phyloP scores from a whole-genome alignment of 2,329 filamentous ascomycete genomes.

The Tolypocladium endophyticum region DNA sequence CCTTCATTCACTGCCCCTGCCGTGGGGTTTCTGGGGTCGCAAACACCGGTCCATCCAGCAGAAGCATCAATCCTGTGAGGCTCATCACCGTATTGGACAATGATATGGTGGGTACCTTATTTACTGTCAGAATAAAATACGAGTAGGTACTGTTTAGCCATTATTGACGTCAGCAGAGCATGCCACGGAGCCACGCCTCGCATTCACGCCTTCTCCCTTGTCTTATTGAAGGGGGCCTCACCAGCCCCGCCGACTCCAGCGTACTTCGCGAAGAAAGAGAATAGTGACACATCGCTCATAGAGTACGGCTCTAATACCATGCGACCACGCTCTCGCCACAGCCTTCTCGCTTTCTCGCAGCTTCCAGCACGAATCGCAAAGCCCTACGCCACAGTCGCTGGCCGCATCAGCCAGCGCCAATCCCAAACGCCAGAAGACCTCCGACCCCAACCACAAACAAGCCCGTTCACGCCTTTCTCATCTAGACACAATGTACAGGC shows the following conservation, averaged over 20 bases:
- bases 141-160: neutral
- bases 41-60: no score
- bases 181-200: neutral
- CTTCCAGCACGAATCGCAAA: neutral
- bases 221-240: neutral
- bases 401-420: neutral
- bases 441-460: neutral
- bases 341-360: neutral
- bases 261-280: neutral
- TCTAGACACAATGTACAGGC: neutral
- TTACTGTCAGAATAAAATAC: neutral
- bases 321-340: conserved; percentile 6
- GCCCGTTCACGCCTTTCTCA: neutral
- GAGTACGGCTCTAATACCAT: neutral
- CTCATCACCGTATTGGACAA: neutral
- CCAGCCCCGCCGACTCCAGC: neutral
- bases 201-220: neutral
- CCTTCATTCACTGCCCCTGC: neutral
- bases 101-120: neutral
- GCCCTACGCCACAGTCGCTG: neutral
- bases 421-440: neutral
- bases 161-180: neutral
- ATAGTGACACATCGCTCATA: neutral
- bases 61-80: neutral
- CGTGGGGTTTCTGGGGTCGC: no score